phyloP scores from a whole-genome alignment of 768 basidiomycete species.

The Pholiota molesta region DNA sequence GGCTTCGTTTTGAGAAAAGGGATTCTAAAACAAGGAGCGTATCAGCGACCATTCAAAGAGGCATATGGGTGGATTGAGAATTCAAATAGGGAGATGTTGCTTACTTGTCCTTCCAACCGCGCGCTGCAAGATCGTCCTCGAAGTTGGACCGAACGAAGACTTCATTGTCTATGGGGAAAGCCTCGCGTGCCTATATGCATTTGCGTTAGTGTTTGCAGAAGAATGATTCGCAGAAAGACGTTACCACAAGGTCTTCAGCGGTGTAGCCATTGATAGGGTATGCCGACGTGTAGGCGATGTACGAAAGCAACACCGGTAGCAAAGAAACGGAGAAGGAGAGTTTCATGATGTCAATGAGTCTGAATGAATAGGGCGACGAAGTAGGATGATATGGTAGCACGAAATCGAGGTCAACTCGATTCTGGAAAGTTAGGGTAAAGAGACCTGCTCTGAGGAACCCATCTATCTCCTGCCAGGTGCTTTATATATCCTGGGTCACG shows the following conservation, averaged over 20 bases:
- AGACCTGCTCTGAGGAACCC: neutral
- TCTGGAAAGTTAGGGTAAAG: neutral
- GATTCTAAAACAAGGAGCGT: neutral
- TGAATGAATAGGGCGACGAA: neutral
- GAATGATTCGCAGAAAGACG: neutral
- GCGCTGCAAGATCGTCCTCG: neutral
- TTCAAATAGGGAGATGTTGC: neutral
- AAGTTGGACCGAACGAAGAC: neutral
- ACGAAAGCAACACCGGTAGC: neutral
- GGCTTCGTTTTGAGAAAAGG: neutral
- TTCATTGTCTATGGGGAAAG: neutral
- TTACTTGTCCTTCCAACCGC: neutral
- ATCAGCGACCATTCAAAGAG: neutral
- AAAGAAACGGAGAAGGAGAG: neutral
- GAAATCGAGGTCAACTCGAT: neutral
- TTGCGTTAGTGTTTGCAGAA: too few species aligned
- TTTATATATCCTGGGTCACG: neutral
- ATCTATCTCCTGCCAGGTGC: neutral
- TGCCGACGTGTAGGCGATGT: neutral
- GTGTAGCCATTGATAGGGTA: neutral
- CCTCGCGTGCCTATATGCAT: neutral
- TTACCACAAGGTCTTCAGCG: neutral
- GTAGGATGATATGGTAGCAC: neutral
- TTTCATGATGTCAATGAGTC: neutral
- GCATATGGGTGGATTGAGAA: neutral